A percentile compares a stretch with the other conserved stretches of the same genome.
phyloP scores from a whole-genome alignment of 176 grass and related monocot genomes.

The Calamus simplicifolius region DNA sequence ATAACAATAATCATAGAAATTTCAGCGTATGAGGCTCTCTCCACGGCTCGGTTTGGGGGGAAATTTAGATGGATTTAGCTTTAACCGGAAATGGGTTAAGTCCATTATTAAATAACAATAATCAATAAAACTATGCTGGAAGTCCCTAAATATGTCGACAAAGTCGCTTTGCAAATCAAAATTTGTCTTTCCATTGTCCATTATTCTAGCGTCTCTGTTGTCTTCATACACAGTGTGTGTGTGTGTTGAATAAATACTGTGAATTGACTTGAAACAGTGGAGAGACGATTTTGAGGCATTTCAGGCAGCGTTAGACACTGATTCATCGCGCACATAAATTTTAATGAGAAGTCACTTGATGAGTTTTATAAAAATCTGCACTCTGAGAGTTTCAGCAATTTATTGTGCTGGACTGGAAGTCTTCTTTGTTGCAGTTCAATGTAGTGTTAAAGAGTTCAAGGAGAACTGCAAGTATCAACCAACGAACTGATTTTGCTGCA shows the following conservation, averaged over 20 bases:
- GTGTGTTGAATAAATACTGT: not conserved
- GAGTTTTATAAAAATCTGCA: constrained; percentile 88
- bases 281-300: constrained; percentile 96
- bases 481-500: too few species aligned
- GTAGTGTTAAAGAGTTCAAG: constrained; percentile 75
- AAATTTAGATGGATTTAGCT: too few species aligned
- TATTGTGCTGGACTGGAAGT: constrained; percentile 61
- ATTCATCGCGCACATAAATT: constrained; percentile 71
- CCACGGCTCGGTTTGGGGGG: too few species aligned
- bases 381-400: constrained; percentile 84
- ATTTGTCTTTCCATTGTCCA: too few species aligned
- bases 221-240: not conserved
- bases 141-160: constrained; percentile 28
- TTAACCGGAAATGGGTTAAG: too few species aligned
- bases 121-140: too few species aligned
- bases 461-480: constrained; percentile 67
- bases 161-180: constrained; percentile 63
- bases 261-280: constrained; percentile 51
- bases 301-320: constrained; percentile 71
- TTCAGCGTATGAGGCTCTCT: too few species aligned
- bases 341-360: constrained; percentile 70
- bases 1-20: too few species aligned
- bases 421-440: constrained; percentile 78
- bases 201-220: not conserved
- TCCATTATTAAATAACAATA: too few species aligned